A percentile compares a stretch with the other conserved stretches of the same genome.
These are phyloP conservation scores for Pichia phayaonensis DNA, from an alignment of 805 yeast genomes.

Conservation along the genomic window DNA sequence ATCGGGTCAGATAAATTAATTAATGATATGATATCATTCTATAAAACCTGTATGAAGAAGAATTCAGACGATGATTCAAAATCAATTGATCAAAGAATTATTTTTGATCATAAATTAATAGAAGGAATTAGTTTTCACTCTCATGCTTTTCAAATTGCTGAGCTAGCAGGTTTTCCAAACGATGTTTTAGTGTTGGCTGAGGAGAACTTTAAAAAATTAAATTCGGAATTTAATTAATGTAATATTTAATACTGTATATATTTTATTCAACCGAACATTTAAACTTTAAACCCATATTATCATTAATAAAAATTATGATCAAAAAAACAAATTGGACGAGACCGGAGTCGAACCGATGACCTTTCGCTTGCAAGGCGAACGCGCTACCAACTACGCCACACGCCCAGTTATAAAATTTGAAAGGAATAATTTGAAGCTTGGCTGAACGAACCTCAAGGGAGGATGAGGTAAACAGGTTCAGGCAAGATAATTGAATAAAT, in stretches of 20 bases:
- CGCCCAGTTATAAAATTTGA: conserved; percentile 37
- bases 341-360: conserved; percentile 77
- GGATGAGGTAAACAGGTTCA: too few relatives aligned
- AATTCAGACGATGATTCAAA: conserved; percentile 3
- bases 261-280: too few relatives aligned
- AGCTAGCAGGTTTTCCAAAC: conserved; percentile 69
- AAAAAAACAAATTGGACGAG: conserved; percentile 44
- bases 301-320: background rate
- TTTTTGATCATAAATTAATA: conserved; percentile 49
- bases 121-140: conserved; percentile 69
- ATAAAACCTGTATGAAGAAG: conserved; percentile 19
- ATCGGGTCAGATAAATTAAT: conserved; percentile 27
- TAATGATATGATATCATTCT: conserved; percentile 18
- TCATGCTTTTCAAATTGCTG: conserved; percentile 71
- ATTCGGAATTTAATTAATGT: background rate
- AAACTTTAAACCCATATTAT: too few relatives aligned
- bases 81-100: conserved; percentile 24
- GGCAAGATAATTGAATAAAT: too few relatives aligned
- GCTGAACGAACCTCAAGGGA: too few relatives aligned
- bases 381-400: conserved; percentile 83
- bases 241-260: too few relatives aligned
- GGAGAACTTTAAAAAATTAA: conserved; percentile 20
- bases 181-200: conserved; percentile 49
- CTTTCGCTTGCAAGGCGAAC: conserved; percentile 77
- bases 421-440: too few relatives aligned